Base-by-base conservation (phyloP, 257 asterid genomes). In the Striga asiatica region DNA sequence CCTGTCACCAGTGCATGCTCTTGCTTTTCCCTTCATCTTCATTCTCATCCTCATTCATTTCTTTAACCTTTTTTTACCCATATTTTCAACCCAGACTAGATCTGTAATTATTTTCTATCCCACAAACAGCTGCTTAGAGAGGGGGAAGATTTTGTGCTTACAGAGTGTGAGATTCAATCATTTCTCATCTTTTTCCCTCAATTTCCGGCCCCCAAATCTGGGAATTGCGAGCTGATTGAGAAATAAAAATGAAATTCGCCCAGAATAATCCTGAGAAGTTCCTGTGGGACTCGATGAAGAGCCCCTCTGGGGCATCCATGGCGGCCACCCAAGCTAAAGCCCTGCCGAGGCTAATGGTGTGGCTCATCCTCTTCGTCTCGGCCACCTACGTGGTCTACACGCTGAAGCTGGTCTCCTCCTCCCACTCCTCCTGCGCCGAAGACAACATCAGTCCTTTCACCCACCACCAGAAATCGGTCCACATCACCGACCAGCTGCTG, bases 211-310 rank as follows among this genome's bases (percentile, higher is more conserved):
- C n/a, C n/a, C n/a, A n/a, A n/a, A n/a, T 29, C 23, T 35, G 27
- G 19, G 8, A 19, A 42, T 51, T 22, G 1, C 31, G 45, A 42
- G 21, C 32, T 61, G 8, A 34, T 59, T 16, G 0, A 1, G 50
- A 2, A 13, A 42, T 54, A 39, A 42, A n/a, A 56, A 75, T 88
- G 94, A 88, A 88, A 41, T 64, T 66, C 16, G 66, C 47, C 24
- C 89, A 79, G n/a, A 41, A 41, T 29, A 29, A 3, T 41, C 47
- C 21, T 13, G 97, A 82, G 29, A 88, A 84, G 45, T 62, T 69
- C 1, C 37, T 76, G 6, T 88, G 96, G 96, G 85, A 84, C 25
- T 77, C 81, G 56, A 64, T 81, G 81, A 72, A 73, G 71, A 70
- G 48, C 14, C 63, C 73, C 3, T 43, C 78, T 0, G 71, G 65